Conservation (phyloP, 306 rosid genomes). For the Cicer bijugum region DNA sequence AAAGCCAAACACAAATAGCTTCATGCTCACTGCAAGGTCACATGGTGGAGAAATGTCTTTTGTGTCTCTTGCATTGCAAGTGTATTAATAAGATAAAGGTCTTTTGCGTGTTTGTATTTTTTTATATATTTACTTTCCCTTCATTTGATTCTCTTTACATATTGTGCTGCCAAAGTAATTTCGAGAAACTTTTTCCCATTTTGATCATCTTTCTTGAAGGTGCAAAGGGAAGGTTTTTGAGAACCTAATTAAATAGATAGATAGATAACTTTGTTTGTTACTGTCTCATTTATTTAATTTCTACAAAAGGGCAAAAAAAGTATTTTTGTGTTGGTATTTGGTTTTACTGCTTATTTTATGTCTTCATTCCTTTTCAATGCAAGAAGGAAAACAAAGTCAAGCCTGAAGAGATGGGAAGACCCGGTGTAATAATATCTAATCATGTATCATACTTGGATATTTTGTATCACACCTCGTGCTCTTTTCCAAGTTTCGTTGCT, state of each 20-base stretch:
- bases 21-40: too few species aligned
- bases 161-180: constrained; percentile 10
- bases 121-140: neutral
- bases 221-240: neutral
- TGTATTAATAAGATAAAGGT: neutral
- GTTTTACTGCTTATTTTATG: constrained; percentile 41
- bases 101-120: neutral
- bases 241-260: neutral
- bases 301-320: constrained; percentile 4
- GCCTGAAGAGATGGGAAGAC: constrained; percentile 59
- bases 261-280: constrained; percentile 32
- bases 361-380: constrained; percentile 30
- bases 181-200: neutral
- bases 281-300: neutral
- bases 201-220: constrained; percentile 4
- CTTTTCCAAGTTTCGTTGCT: constrained; percentile 96
- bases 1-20: neutral
- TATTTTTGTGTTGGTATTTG: constrained; percentile 13
- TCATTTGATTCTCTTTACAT: constrained; percentile 12
- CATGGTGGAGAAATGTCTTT: too few species aligned
- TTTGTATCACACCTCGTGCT: constrained; percentile 81
- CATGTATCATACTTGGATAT: constrained; percentile 90
- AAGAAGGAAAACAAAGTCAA: constrained; percentile 49
- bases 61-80: constrained; percentile 1
- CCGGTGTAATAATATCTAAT: constrained; percentile 85